phyloP scores from a whole-genome alignment of 1,139 yeast species.

The Suhomyces anneliseae region DNA sequence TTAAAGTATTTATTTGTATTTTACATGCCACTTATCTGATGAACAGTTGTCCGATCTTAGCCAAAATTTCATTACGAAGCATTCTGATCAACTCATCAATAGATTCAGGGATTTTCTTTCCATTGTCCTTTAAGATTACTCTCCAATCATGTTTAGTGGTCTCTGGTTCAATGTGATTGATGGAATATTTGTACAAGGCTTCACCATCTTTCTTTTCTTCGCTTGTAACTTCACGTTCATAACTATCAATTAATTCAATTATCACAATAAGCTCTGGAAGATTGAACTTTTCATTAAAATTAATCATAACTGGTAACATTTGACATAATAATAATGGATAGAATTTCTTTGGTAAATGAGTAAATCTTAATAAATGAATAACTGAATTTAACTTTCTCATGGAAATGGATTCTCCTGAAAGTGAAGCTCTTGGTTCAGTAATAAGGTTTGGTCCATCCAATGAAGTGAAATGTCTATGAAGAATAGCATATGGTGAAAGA shows the following conservation, averaged over 20 bases:
- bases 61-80: constrained; percentile 35
- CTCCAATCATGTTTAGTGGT: constrained; percentile 38
- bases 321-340: constrained; percentile 53
- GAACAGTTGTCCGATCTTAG: constrained; percentile 43
- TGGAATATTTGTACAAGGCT: constrained; percentile 32
- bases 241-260: constrained; percentile 50
- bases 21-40: constrained; percentile 13
- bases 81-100: constrained; percentile 25
- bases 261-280: constrained; percentile 48
- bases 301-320: constrained; percentile 43
- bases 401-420: constrained; percentile 7
- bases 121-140: constrained; percentile 17
- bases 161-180: constrained; percentile 24
- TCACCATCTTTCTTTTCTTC: constrained; percentile 33
- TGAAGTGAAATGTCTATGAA: constrained; percentile 48
- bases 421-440: neutral
- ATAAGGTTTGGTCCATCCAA: constrained; percentile 23
- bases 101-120: constrained; percentile 23
- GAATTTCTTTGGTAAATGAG: constrained; percentile 61
- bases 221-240: constrained; percentile 31
- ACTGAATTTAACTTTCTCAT: constrained; percentile 37
- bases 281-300: constrained; percentile 28
- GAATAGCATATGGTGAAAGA: constrained; percentile 70
- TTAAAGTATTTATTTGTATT: too few relatives aligned
- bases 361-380: constrained; percentile 59